Evolutionary conservation across 2,329 filamentous ascomycete genomes (phyloP).

Genomic region (Verticillium klebahnii): DNA sequence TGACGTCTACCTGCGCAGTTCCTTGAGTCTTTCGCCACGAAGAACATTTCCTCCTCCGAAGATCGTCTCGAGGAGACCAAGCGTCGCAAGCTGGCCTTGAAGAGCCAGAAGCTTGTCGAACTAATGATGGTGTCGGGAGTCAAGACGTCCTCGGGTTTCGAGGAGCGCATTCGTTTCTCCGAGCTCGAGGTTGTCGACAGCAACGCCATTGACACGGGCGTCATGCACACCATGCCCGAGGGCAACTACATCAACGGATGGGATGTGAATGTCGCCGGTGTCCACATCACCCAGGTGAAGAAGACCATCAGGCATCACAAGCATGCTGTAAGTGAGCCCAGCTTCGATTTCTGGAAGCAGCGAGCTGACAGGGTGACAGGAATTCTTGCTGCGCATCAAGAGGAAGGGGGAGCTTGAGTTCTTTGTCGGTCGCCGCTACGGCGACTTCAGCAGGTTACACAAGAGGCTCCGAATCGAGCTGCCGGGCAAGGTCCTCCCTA

Average conservation of each 20-base stretch:
- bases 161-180: slow-evolving; percentile 93
- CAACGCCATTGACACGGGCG: slow-evolving; percentile 83
- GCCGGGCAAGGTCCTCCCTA: slow-evolving; percentile 83
- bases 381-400: slow-evolving; percentile 87
- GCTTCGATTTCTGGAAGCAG: not conserved
- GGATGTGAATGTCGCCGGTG: slow-evolving; percentile 93
- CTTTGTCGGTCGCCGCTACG: slow-evolving; percentile 81
- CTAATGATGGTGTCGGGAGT: slow-evolving; percentile 99
- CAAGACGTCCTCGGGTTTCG: slow-evolving; percentile 91
- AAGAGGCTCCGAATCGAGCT: slow-evolving; percentile 77
- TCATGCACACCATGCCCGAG: slow-evolving; percentile 82
- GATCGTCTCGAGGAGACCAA: slow-evolving; percentile 96
- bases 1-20: slow-evolving; percentile 54
- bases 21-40: slow-evolving; percentile 93
- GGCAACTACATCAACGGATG: slow-evolving; percentile 92
- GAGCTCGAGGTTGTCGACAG: slow-evolving; percentile 96
- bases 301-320: slow-evolving; percentile 85
- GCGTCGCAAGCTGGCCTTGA: slow-evolving; percentile 82
- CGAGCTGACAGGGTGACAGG: slow-evolving; percentile 39
- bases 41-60: slow-evolving; percentile 95
- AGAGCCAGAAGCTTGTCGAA: slow-evolving; percentile 93
- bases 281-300: slow-evolving; percentile 75
- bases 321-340: slow-evolving; percentile 66
- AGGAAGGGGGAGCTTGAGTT: slow-evolving; percentile 68
- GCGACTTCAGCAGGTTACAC: slow-evolving; percentile 78